Evolutionary conservation across 2,329 filamentous ascomycete species (phyloP).

Genomic region (Nigrograna mackinnonii): DNA sequence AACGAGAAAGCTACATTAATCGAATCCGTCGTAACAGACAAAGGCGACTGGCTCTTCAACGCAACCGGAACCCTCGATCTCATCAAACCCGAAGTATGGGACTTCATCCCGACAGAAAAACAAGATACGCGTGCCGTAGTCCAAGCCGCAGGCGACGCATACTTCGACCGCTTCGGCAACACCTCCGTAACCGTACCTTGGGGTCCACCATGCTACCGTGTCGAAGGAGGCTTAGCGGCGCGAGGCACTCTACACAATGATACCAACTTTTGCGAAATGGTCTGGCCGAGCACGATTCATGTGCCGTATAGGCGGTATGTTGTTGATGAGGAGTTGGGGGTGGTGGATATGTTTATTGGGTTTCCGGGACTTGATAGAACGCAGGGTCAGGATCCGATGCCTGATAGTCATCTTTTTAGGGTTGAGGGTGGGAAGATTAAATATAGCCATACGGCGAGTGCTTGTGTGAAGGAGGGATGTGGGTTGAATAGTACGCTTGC

Average conservation of each 20-base stretch:
- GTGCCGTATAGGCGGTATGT: slow-evolving; percentile 25
- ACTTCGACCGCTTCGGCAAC: slow-evolving; percentile 26
- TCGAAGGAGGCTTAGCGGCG: slow-evolving; percentile 27
- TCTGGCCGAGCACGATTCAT: slow-evolving; percentile 11
- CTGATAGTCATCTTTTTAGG: slow-evolving; percentile 29
- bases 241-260: slow-evolving; percentile 17
- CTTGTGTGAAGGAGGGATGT: slow-evolving; percentile 26
- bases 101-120: slow-evolving; percentile 12
- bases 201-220: slow-evolving; percentile 23
- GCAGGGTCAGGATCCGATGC: slow-evolving; percentile 18
- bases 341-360: slow-evolving; percentile 25
- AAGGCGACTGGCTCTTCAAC: slow-evolving; percentile 17
- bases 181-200: slow-evolving; percentile 21
- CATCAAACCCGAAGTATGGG: slow-evolving; percentile 11
- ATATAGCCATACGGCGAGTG: slow-evolving; percentile 25
- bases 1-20: slow-evolving; percentile 7
- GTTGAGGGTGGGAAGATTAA: slow-evolving; percentile 23
- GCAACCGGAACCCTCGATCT: slow-evolving; percentile 8
- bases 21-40: slow-evolving; percentile 11
- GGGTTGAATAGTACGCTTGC: slow-evolving; percentile 15
- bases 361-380: slow-evolving; percentile 27
- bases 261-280: slow-evolving; percentile 16
- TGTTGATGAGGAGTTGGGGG: slow-evolving; percentile 25
- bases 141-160: slow-evolving; percentile 24
- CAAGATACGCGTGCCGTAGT: slow-evolving; percentile 19